Conservation (phyloP, 2,329 filamentous ascomycete genomes). For the Pestalotiopsis sp. region DNA sequence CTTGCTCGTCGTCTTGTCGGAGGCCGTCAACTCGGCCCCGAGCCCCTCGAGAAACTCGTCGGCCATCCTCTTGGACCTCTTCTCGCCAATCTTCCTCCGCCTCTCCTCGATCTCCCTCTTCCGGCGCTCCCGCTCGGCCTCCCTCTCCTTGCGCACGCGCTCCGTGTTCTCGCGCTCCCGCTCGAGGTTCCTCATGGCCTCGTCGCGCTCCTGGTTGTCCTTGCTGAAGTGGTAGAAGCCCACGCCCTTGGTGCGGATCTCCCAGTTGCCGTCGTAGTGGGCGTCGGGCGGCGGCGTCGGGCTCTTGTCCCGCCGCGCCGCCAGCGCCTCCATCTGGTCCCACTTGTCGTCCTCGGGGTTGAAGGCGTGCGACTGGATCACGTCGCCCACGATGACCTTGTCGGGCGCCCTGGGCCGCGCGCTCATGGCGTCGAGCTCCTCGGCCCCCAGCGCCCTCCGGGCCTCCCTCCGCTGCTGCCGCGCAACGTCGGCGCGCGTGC, state of each 20-base stretch:
- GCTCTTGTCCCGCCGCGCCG: slow-evolving; percentile 75
- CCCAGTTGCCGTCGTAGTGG: slow-evolving; percentile 84
- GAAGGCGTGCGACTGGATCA: slow-evolving; percentile 83
- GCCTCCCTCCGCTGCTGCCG: slow-evolving; percentile 59
- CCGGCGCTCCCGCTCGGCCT: slow-evolving; percentile 59
- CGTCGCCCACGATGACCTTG: slow-evolving; percentile 81
- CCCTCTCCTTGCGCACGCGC: slow-evolving; percentile 55
- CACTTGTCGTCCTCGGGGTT: slow-evolving; percentile 63
- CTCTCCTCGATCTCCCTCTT: slow-evolving; percentile 65
- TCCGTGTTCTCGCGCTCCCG: slow-evolving; percentile 71
- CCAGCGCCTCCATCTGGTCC: slow-evolving; percentile 76
- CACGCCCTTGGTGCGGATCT: slow-evolving; percentile 84
- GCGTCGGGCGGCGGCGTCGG: slow-evolving; percentile 76
- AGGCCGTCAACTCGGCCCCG: slow-evolving; percentile 28
- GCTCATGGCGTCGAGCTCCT: slow-evolving; percentile 69
- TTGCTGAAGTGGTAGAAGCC: slow-evolving; percentile 90
- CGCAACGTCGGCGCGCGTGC: slow-evolving; percentile 69
- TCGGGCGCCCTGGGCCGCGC: slow-evolving; percentile 66
- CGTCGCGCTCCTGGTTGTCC: slow-evolving; percentile 63
- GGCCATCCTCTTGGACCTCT: slow-evolving; percentile 40
- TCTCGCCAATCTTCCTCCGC: slow-evolving; percentile 61
- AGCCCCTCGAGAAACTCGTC: slow-evolving; percentile 37
- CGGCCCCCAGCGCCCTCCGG: slow-evolving; percentile 54
- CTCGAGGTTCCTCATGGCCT: slow-evolving; percentile 76
- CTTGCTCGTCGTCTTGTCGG: not conserved